phyloP scores from a whole-genome alignment of 164 flowering plant species.

The Pachysandra terminalis region DNA sequence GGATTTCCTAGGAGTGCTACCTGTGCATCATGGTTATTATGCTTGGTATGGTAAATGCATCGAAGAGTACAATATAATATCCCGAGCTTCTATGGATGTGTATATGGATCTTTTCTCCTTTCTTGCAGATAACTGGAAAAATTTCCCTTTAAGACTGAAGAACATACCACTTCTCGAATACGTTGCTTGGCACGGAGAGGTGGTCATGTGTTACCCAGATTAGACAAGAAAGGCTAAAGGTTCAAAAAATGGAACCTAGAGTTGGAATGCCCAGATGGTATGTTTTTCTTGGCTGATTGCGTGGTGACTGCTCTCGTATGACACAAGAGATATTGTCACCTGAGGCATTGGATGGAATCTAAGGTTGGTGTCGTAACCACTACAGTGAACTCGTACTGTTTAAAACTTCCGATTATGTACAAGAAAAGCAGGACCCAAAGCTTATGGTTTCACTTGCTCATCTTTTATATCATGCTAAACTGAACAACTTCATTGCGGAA shows the following conservation, averaged over 20 bases:
- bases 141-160: not conserved
- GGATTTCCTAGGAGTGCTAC: conserved; percentile 9
- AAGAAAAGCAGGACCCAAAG: not conserved
- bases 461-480: not conserved
- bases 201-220: not conserved
- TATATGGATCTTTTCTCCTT: conserved; percentile 20
- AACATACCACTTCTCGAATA: not conserved
- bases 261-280: not conserved
- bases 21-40: not conserved
- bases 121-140: conserved; percentile 10
- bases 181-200: not conserved
- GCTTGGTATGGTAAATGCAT: conserved; percentile 15
- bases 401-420: not conserved
- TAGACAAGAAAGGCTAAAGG: not conserved
- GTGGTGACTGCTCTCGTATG: not conserved
- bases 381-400: not conserved
- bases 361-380: not conserved
- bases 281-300: not conserved
- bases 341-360: not conserved
- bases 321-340: no score
- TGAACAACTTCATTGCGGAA: no score
- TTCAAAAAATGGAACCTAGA: conserved; percentile 1
- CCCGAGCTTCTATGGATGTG: conserved; percentile 7
- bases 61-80: conserved; percentile 3
- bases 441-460: not conserved